Conservation (phyloP, 2,329 filamentous ascomycete genomes). For the Fusarium sp. region DNA sequence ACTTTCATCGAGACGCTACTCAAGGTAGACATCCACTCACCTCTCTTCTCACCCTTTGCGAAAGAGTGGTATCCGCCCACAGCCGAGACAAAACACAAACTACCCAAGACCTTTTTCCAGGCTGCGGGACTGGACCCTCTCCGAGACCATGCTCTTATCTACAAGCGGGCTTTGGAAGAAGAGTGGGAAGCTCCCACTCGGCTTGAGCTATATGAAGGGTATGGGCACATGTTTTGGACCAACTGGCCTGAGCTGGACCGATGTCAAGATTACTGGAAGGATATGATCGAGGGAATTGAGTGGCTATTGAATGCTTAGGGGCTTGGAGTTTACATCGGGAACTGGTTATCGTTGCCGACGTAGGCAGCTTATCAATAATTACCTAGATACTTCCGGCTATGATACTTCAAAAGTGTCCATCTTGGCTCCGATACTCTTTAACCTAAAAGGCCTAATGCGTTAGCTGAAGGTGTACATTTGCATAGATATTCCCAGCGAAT, state of each 20-base stretch:
- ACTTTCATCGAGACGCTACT: neutral
- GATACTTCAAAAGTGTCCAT: too few species aligned
- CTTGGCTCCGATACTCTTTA: too few species aligned
- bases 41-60: neutral
- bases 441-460: too few species aligned
- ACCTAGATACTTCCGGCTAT: too few species aligned
- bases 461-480: too few species aligned
- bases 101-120: neutral
- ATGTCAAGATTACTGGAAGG: neutral
- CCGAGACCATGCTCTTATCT: neutral
- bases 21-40: neutral
- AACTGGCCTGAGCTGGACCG: neutral
- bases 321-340: fast-evolving
- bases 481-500: too few species aligned
- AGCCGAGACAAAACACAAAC: neutral
- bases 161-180: neutral
- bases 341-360: neutral
- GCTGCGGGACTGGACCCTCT: neutral
- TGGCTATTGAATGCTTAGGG: neutral
- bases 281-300: neutral
- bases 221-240: constrained; percentile 3
- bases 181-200: neutral
- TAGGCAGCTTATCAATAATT: too few species aligned
- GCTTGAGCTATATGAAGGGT: neutral
- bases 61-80: neutral